Evolutionary conservation across 2,329 filamentous ascomycete species (phyloP), one percentile per base, ranked within the genome.

Genomic region (Zymoseptoria passerinii): DNA sequence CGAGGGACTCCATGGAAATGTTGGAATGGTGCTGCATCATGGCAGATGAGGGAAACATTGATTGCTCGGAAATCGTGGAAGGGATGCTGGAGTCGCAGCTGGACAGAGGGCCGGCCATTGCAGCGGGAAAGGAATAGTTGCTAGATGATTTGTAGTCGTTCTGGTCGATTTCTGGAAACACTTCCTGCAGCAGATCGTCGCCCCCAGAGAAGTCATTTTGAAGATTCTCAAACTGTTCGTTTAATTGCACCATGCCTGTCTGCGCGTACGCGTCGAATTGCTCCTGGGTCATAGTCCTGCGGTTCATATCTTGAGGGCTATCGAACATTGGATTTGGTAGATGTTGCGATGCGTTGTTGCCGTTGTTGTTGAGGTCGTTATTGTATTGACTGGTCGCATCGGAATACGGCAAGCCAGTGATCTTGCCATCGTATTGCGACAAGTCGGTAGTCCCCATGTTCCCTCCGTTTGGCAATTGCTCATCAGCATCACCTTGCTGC

Each of bases 231-330:
- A 58, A 64, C 1, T 62, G 61, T 1, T 50, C 61, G 3, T 56
- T 54, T 13, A 60, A 59, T 54, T 63, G 29, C 53, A 62, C 61
- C 23, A 48, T 56, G 8, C 61, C 64, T 28, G 61, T 63, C 28
- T 70, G 68, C n/a, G 68, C 60, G 44, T 71, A 69, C 4, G 68
- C 71, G 56, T 73, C 67, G 58, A 73, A 73, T 55, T 70, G 68
- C 52, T 71, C 71, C 55, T 73, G 71, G 1, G 71, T 73, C 18
- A 73, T 58, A 7, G 71, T 73, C 19, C 69, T 61, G 9, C 71
- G 67, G 54, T 73, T 71, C 52, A 69, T 60, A 28, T 72, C 71
- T 54, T 71, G 67, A 7, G 69, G 67, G 48, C 66, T 71, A 56
- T 71, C 67, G 48, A 69, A 70, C 53, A 70, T 61, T 28, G 69